phyloP scores from a whole-genome alignment of 768 basidiomycete genomes.

The Hemileccinum impolitum region DNA sequence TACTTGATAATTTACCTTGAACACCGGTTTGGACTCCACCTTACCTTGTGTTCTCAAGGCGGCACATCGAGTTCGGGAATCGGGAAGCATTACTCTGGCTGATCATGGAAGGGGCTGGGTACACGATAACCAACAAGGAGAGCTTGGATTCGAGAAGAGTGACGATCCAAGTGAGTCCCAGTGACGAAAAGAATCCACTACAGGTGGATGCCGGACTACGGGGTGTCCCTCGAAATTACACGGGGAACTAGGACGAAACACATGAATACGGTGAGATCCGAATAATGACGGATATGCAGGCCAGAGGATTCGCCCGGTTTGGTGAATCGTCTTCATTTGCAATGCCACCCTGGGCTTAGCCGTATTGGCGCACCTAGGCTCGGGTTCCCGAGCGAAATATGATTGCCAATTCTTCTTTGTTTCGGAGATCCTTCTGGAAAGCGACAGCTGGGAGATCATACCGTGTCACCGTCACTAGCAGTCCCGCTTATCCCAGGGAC shows the following conservation, averaged over 20 bases:
- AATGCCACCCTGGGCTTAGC: neutral
- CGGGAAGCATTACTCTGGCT: too few species aligned
- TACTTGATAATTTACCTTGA: conserved; percentile 1
- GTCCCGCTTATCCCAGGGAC: neutral
- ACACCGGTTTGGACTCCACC: conserved; percentile 3
- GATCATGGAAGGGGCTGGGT: neutral
- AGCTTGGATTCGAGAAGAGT: neutral
- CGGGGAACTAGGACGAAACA: neutral
- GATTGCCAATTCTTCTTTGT: neutral
- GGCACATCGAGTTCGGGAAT: neutral
- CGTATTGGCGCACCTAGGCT: neutral
- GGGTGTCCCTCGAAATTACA: neutral
- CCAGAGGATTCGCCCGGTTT: conserved; percentile 5
- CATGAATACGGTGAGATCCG: conserved; percentile 1
- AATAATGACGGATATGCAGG: conserved; percentile 2
- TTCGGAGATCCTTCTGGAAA: conserved; percentile 1
- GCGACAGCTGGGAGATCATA: neutral
- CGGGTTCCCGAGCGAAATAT: neutral
- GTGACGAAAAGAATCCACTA: neutral
- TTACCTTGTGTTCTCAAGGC: neutral
- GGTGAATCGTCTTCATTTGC: conserved; percentile 15
- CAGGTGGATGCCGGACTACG: neutral
- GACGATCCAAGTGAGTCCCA: neutral
- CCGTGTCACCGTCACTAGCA: neutral
- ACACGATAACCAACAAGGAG: neutral